These are phyloP conservation scores for Globisporangium paroecandrum DNA, from an alignment of 352 stramenopile genomes.

Conservation along the genomic window DNA sequence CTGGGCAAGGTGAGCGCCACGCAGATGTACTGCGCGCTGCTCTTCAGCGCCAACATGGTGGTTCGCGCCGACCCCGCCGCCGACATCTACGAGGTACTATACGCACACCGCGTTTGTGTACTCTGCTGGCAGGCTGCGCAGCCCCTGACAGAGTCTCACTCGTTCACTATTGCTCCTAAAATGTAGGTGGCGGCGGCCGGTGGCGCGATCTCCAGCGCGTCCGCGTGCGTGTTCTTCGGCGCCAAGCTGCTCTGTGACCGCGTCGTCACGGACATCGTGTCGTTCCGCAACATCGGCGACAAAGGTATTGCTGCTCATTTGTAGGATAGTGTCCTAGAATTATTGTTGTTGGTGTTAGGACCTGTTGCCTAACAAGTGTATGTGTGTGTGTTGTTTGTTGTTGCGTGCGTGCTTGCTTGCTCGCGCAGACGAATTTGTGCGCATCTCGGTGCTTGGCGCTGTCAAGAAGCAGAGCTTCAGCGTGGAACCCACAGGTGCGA, in stretches of 20 bases:
- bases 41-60: constrained; percentile 61
- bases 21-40: constrained; percentile 74
- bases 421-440: constrained; percentile 43
- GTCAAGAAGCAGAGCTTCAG: constrained; percentile 46
- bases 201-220: constrained; percentile 64
- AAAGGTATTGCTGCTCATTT: constrained; percentile 22
- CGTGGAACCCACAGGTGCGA: constrained; percentile 44
- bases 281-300: constrained; percentile 58
- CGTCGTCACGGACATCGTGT: constrained; percentile 68
- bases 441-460: constrained; percentile 44
- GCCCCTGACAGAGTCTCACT: not conserved
- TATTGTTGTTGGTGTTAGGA: not conserved
- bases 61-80: constrained; percentile 48
- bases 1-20: constrained; percentile 53
- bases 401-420: not conserved
- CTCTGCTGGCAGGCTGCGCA: not conserved
- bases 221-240: constrained; percentile 61
- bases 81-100: constrained; percentile 49
- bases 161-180: not conserved
- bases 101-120: not conserved
- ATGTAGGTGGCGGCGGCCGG: constrained; percentile 43
- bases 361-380: not conserved
- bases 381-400: not conserved
- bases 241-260: constrained; percentile 67
- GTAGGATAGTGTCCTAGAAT: not conserved